phyloP scores from a whole-genome alignment of 83 land plant species.

The Picea engelmannii region DNA sequence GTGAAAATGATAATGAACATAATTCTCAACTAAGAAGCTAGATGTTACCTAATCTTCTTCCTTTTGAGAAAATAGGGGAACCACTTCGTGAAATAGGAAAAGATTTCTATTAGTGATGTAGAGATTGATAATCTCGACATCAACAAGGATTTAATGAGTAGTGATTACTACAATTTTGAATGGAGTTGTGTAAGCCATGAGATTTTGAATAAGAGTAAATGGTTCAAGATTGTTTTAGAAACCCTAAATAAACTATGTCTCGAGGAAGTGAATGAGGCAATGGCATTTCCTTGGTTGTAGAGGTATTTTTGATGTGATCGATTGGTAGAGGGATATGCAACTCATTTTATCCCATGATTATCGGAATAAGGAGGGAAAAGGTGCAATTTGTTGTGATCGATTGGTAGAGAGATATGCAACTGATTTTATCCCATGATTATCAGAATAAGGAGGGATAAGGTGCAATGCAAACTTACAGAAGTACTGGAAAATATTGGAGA shows the following conservation, averaged over 20 bases:
- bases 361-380: slow-evolving; percentile 41
- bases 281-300: slow-evolving; percentile 76
- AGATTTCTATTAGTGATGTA: too few species aligned
- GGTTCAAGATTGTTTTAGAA: slow-evolving; percentile 51
- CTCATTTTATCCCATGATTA: slow-evolving; percentile 64
- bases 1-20: too few species aligned
- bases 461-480: slow-evolving; percentile 41
- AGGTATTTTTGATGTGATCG: slow-evolving; percentile 65
- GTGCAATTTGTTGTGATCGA: slow-evolving; percentile 63
- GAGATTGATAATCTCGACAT: too few species aligned
- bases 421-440: slow-evolving; percentile 62
- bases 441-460: slow-evolving; percentile 40
- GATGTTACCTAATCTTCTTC: too few species aligned
- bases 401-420: slow-evolving; percentile 63
- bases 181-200: slow-evolving; percentile 47
- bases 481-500: slow-evolving; percentile 49
- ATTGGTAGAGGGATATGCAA: slow-evolving; percentile 64
- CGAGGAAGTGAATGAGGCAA: slow-evolving; percentile 55
- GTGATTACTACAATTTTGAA: too few species aligned
- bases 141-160: too few species aligned
- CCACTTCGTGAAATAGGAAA: too few species aligned
- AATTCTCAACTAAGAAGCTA: too few species aligned
- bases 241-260: slow-evolving; percentile 32
- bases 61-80: too few species aligned
- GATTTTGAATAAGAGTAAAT: slow-evolving; percentile 39